Conservation (phyloP, 768 basidiomycete species). For the Mycena vitilis region DNA sequence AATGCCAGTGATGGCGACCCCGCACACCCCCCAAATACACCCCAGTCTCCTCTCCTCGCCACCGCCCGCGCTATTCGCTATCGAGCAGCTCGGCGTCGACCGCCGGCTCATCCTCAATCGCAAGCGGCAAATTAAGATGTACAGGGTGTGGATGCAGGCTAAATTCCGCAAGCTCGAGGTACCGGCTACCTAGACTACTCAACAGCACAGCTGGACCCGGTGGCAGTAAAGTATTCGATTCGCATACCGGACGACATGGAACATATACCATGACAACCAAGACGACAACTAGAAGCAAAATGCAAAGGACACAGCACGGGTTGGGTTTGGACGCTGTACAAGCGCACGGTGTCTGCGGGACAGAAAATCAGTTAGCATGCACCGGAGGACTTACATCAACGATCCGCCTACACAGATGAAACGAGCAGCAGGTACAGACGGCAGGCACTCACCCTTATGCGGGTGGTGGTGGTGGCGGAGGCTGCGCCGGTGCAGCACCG, state of each 20-base stretch:
- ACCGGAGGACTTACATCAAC: conserved; percentile 27
- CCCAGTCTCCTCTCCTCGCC: conserved; percentile 55
- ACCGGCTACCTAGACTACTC: neutral
- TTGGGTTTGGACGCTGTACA: no score
- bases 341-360: neutral
- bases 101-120: conserved; percentile 91
- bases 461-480: conserved; percentile 33
- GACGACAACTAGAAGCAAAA: conserved; percentile 9
- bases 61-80: conserved; percentile 75
- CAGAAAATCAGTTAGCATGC: conserved; percentile 24
- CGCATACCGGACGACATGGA: conserved; percentile 5
- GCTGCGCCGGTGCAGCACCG: conserved; percentile 15
- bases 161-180: conserved; percentile 70
- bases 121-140: conserved; percentile 97
- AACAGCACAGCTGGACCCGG: neutral
- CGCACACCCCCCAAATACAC: conserved; percentile 42
- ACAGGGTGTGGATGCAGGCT: conserved; percentile 94
- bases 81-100: conserved; percentile 91
- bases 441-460: conserved; percentile 31
- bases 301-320: neutral
- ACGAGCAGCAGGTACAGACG: conserved; percentile 12
- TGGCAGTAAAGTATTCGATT: neutral
- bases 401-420: conserved; percentile 30
- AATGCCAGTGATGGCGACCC: neutral
- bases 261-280: conserved; percentile 8